Base-by-base conservation (phyloP, 768 basidiomycete genomes). In the Calocera cornea region DNA sequence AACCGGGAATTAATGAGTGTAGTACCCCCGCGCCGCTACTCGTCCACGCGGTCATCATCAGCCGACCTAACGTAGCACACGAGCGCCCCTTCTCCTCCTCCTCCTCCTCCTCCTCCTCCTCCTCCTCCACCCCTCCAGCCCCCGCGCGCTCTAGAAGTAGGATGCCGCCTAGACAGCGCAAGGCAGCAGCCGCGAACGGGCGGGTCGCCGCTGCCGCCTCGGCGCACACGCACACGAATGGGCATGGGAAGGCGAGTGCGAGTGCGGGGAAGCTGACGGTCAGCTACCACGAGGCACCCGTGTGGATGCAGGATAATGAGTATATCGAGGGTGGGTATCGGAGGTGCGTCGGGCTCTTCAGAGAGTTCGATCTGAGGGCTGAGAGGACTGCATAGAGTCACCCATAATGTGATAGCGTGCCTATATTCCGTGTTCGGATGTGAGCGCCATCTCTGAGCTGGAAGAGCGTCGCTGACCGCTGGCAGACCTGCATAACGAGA, bases 401-500 rank as follows among this genome's bases (percentile, higher is more conserved):
- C 5, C 5, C 8, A 19, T 5, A 27, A 60, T 19, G 54, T 60
- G 5, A 5, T 8, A 27, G 54, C 11, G 24, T 89, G 87, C 71
- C 72, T 86, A 22, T 68, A 74, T 47, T 89, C 90, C 1, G 77
- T 87, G 29, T 88, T 84, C 73, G 82, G 82, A 38, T 90, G 89
- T 89, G 77, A 74, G 86, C 77, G 67, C 22, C 2, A 29, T 41
- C 34, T 10, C 31, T 33, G 54, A 68, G 47, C 65, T 66, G 67
- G 63, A 69, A 67, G 54, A 49, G 41, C 67, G 64, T 16, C 41
- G 11, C 29, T 34, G 24, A 67, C 38, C 41, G 5, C 41, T 17
- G 12, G 31, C 70, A 90, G 89, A 88, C 77, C 71, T 88, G 67
- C 89, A 91, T 75, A 91, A 90, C 71, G 89, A 90, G 77, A 88